Evolutionary conservation across 1,139 yeast species (phyloP).

Genomic region (Kurtzmaniella natalensis): DNA sequence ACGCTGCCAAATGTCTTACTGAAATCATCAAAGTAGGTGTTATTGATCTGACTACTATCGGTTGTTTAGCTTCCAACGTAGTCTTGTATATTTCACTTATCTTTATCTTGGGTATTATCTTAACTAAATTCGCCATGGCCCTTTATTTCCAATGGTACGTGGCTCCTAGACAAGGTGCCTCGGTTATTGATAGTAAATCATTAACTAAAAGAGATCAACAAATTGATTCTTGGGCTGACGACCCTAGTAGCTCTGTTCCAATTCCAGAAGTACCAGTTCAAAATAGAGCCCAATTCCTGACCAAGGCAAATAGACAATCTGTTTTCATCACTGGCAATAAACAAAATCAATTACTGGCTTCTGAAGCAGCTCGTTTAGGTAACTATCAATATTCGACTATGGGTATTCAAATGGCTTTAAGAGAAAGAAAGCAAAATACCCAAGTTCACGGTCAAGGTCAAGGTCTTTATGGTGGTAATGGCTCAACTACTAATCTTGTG

Average conservation of each 20-base stretch:
- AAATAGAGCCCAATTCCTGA: constrained; percentile 47
- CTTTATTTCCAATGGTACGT: constrained; percentile 85
- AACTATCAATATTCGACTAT: constrained; percentile 44
- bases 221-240: constrained; percentile 76
- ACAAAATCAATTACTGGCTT: constrained; percentile 9
- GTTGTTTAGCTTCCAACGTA: constrained; percentile 89
- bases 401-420: constrained; percentile 49
- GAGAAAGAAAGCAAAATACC: constrained; percentile 9
- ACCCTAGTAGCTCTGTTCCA: constrained; percentile 36
- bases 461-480: background rate
- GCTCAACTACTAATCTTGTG: background rate
- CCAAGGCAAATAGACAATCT: constrained; percentile 41
- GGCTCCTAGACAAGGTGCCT: constrained; percentile 78
- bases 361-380: background rate
- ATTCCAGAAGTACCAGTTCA: constrained; percentile 49
- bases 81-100: constrained; percentile 78
- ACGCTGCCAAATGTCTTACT: constrained; percentile 76
- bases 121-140: constrained; percentile 75
- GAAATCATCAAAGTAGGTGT: constrained; percentile 88
- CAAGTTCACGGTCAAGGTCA: background rate
- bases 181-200: constrained; percentile 45
- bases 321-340: constrained; percentile 38
- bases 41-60: constrained; percentile 84
- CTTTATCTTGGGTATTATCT: constrained; percentile 77
- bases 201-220: constrained; percentile 50